Conservation (phyloP, 2,329 filamentous ascomycete species). For the Microascus cirrosus region DNA sequence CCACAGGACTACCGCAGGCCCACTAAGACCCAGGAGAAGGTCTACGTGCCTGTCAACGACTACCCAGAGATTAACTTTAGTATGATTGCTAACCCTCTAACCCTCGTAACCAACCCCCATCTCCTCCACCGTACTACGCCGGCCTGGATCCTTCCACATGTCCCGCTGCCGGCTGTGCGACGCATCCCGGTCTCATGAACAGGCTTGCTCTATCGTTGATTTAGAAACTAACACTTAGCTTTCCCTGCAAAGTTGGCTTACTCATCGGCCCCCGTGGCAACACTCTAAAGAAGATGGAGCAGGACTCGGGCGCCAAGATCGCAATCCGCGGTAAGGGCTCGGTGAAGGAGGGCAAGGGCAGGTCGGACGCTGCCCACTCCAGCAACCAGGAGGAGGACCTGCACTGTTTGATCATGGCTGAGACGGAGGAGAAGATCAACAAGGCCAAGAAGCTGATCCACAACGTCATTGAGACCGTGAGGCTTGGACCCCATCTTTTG, state of each 20-base stretch:
- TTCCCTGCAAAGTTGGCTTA: conserved; percentile 82
- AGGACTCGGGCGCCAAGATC: conserved; percentile 95
- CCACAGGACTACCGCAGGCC: conserved; percentile 96
- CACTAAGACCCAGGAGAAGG: conserved; percentile 99
- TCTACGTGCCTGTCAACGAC: conserved; percentile 99
- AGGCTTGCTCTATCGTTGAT: conserved; percentile 16
- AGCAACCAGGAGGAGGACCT: conserved; percentile 99
- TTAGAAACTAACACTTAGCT: conserved; percentile 84
- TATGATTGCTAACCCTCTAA: conserved; percentile 99
- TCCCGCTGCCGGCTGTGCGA: background rate
- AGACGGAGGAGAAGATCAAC: conserved; percentile 98
- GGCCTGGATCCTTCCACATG: conserved; percentile 1
- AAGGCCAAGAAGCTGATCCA: conserved; percentile 98
- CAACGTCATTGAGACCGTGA: conserved; percentile 95
- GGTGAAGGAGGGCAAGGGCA: conserved; percentile 98
- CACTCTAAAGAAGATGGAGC: conserved; percentile 99
- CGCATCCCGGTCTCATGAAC: background rate
- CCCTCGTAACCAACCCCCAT: conserved; percentile 52
- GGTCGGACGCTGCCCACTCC: conserved; percentile 95
- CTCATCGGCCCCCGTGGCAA: conserved; percentile 99
- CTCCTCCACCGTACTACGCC: conserved; percentile 10
- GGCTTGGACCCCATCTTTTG: conserved; percentile 15
- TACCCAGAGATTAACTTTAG: conserved; percentile 99
- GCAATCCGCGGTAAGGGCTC: conserved; percentile 99
- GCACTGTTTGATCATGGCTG: conserved; percentile 98